phyloP scores from a whole-genome alignment of 306 rosid species.

The Corylus avellana region DNA sequence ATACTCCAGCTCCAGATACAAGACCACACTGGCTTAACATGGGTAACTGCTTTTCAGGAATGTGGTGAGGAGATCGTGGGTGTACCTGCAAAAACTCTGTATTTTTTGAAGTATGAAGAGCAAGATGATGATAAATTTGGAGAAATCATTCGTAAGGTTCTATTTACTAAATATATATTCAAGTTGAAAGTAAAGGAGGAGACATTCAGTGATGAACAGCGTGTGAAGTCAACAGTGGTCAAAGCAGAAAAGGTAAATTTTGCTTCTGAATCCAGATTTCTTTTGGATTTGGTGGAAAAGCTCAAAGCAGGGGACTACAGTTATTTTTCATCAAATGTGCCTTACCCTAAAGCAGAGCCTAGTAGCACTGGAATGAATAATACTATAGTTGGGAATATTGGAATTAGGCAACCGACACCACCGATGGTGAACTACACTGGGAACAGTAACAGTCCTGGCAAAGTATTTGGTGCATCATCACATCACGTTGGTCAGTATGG shows the following conservation, averaged over 20 bases:
- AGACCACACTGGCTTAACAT: conserved; percentile 79
- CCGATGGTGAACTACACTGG: conserved; percentile 32
- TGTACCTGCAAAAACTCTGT: conserved; percentile 66
- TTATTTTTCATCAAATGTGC: conserved; percentile 31
- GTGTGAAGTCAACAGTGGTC: conserved; percentile 75
- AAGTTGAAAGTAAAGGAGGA: conserved; percentile 91
- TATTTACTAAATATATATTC: conserved; percentile 58
- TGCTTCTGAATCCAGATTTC: conserved; percentile 45
- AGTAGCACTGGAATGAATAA: conserved; percentile 28
- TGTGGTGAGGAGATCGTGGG: conserved; percentile 90
- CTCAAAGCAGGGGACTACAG: conserved; percentile 37
- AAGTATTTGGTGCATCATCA: conserved; percentile 50
- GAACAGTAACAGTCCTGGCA: conserved; percentile 35
- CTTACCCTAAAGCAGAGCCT: conserved; percentile 20
- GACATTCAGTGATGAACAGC: conserved; percentile 77
- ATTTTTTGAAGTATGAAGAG: conserved; percentile 61
- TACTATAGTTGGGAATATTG: conserved; percentile 32
- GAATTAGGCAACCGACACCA: conserved; percentile 38
- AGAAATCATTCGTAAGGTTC: conserved; percentile 63
- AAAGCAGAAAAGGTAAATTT: conserved; percentile 69
- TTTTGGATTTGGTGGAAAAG: conserved; percentile 63
- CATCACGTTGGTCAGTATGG: conserved; percentile 53
- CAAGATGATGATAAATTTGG: conserved; percentile 69
- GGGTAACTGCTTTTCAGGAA: conserved; percentile 97
- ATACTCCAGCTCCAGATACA: conserved; percentile 76